A percentile compares a stretch with the other conserved stretches of the same genome.
Conservation (phyloP, 805 yeast genomes). For the Cyberlindnera japonica region DNA sequence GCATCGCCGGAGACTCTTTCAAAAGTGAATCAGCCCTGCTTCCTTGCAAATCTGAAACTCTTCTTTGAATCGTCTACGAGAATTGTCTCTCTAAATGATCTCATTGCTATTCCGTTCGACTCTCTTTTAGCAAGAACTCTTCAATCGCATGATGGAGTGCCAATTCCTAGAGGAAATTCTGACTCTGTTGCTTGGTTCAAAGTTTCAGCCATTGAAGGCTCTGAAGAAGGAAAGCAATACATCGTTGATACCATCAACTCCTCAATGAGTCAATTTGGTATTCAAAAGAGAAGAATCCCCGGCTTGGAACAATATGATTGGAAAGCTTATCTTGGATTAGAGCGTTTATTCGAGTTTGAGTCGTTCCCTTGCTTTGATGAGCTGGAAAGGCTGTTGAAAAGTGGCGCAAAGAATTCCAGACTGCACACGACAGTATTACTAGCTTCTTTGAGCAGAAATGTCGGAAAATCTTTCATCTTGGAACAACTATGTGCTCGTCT, state of each 20-base stretch:
- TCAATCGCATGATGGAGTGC: conserved; percentile 13
- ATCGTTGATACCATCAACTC: conserved; percentile 67
- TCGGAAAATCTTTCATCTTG: conserved; percentile 73
- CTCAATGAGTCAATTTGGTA: conserved; percentile 64
- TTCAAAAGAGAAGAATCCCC: conserved; percentile 36
- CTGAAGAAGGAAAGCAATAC: conserved; percentile 37
- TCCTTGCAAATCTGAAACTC: conserved; percentile 52
- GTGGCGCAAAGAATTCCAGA: conserved; percentile 40
- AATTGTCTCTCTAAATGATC: conserved; percentile 59
- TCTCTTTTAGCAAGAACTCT: conserved; percentile 54
- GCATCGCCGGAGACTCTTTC: conserved; percentile 70
- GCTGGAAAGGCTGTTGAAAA: conserved; percentile 49
- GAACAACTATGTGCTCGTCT: conserved; percentile 48
- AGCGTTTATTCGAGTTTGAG: conserved; percentile 36
- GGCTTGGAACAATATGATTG: conserved; percentile 32
- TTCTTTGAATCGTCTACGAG: conserved; percentile 58
- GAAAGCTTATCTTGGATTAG: conserved; percentile 44
- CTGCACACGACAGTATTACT: conserved; percentile 63
- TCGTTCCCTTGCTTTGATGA: conserved; percentile 46
- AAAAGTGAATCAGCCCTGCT: conserved; percentile 57
- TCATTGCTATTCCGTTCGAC: conserved; percentile 77
- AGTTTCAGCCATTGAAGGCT: conserved; percentile 47
- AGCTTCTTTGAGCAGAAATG: conserved; percentile 65
- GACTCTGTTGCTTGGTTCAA: conserved; percentile 85
- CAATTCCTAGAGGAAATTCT: conserved; percentile 53